Evolutionary conservation across 495 filamentous ascomycete genomes (phyloP).

Genomic region (Astrothelium macrocarpum): DNA sequence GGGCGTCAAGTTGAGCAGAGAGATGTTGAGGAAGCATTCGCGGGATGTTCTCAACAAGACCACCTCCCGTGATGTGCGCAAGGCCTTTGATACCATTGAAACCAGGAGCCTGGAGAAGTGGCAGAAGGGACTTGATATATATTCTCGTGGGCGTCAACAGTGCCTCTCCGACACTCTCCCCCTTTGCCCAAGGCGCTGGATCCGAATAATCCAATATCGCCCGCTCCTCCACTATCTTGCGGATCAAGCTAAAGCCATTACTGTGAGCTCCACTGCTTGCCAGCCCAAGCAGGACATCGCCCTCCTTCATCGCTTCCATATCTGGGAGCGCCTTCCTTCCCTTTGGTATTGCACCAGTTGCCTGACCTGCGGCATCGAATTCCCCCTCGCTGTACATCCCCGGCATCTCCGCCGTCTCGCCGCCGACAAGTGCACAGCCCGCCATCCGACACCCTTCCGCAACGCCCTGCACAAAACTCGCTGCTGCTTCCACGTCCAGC

Average conservation of each 20-base stretch:
- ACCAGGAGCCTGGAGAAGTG: constrained; percentile 38
- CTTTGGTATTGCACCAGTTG: constrained; percentile 69
- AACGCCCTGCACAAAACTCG: constrained; percentile 77
- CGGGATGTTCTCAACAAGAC: constrained; percentile 83
- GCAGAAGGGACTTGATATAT: constrained; percentile 35
- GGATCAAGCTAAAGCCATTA: constrained; percentile 90
- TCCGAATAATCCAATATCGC: constrained; percentile 59
- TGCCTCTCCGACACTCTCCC: constrained; percentile 53
- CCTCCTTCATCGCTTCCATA: constrained; percentile 61
- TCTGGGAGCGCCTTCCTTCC: constrained; percentile 59
- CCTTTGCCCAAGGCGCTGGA: constrained; percentile 60
- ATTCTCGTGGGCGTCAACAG: constrained; percentile 51
- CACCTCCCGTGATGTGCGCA: constrained; percentile 93
- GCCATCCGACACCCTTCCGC: constrained; percentile 73
- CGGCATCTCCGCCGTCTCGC: constrained; percentile 97
- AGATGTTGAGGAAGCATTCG: constrained; percentile 75
- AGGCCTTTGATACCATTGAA: constrained; percentile 64
- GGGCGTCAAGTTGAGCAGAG: constrained; percentile 65
- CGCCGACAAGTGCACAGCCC: constrained; percentile 82
- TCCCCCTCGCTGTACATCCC: constrained; percentile 74
- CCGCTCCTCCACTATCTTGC: constrained; percentile 63
- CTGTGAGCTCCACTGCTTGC: constrained; percentile 79
- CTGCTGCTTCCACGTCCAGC: constrained; percentile 65
- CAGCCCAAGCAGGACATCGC: constrained; percentile 78
- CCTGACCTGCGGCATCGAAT: constrained; percentile 84